These are phyloP conservation scores for Closterium sp. DNA, from an alignment of 139 green algal genomes.

Conservation along the genomic window DNA sequence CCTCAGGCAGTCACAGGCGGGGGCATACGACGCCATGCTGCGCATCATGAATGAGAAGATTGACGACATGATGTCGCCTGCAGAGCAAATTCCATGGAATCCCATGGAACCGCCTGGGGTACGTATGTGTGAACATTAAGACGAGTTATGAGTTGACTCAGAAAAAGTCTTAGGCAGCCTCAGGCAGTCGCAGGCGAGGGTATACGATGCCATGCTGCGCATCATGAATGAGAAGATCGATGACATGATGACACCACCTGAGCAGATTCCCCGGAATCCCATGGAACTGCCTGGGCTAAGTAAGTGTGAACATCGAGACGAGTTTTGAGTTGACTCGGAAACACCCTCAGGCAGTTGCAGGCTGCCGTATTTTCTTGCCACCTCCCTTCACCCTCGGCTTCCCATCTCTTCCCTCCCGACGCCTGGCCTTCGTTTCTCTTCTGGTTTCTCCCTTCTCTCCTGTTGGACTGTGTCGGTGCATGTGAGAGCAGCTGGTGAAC, in stretches of 20 bases:
- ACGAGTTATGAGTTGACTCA: no score
- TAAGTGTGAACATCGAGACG: no score
- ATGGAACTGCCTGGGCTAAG: constrained; percentile 5
- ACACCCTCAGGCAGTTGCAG: no score
- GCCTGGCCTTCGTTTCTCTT: no score
- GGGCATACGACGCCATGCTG: constrained; percentile 40
- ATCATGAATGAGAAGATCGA: constrained; percentile 44
- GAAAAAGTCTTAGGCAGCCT: not conserved
- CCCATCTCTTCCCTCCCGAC: no score
- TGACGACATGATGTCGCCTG: constrained; percentile 32
- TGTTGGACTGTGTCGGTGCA: not conserved
- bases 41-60: constrained; percentile 34
- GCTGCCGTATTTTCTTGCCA: no score
- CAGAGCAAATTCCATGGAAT: constrained; percentile 27
- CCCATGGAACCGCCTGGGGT: constrained; percentile 18
- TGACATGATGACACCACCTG: constrained; percentile 22
- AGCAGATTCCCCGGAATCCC: constrained; percentile 37
- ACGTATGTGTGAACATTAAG: no score
- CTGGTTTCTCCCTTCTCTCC: not conserved
- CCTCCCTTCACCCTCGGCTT: no score
- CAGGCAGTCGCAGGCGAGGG: constrained; percentile 34
- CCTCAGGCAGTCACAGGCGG: constrained; percentile 31
- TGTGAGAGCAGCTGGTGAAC: constrained; percentile 19
- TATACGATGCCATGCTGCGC: constrained; percentile 35
- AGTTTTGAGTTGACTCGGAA: no score